Percentiles rank a stretch among this genome's conserved stretches.
Conservation (phyloP, 192 early-diverging fungal genomes). For the Coemansia sp. region DNA sequence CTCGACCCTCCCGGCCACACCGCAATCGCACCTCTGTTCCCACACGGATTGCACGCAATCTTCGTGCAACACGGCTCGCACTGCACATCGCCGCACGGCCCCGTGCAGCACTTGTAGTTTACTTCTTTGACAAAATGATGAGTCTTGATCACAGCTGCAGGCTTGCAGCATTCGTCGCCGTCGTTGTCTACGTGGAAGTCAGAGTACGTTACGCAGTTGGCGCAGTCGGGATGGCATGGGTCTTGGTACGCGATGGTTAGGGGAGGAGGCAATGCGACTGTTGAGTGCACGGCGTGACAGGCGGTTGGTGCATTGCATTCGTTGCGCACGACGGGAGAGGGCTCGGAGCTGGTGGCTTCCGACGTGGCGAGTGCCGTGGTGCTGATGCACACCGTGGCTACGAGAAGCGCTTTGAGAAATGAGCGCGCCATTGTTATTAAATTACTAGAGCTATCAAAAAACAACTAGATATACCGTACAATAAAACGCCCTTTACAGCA, state of each 20-base stretch:
- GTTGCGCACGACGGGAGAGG: slow-evolving; percentile 10
- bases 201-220: slow-evolving; percentile 50
- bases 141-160: slow-evolving; percentile 53
- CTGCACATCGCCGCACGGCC: slow-evolving; percentile 45
- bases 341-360: slow-evolving; percentile 27
- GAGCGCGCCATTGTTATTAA: slow-evolving; percentile 22
- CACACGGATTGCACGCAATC: slow-evolving; percentile 48
- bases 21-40: slow-evolving; percentile 27
- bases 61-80: slow-evolving; percentile 56
- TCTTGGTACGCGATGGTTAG: slow-evolving; percentile 53
- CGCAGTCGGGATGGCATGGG: slow-evolving; percentile 50
- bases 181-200: slow-evolving; percentile 49
- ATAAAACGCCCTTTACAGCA: background rate
- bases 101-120: slow-evolving; percentile 56
- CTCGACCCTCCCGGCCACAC: slow-evolving; percentile 41
- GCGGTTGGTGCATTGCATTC: slow-evolving; percentile 15
- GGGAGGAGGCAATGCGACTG: slow-evolving; percentile 39
- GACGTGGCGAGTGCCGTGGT: slow-evolving; percentile 14
- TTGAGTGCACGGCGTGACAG: slow-evolving; percentile 16
- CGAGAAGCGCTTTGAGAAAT: slow-evolving; percentile 23
- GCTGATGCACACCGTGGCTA: slow-evolving; percentile 17
- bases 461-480: background rate
- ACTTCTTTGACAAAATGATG: slow-evolving; percentile 53
- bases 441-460: background rate
- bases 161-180: slow-evolving; percentile 52